Evolutionary conservation across 2,329 filamentous ascomycete species (phyloP).

Genomic region (Aurifilum marmelostoma): DNA sequence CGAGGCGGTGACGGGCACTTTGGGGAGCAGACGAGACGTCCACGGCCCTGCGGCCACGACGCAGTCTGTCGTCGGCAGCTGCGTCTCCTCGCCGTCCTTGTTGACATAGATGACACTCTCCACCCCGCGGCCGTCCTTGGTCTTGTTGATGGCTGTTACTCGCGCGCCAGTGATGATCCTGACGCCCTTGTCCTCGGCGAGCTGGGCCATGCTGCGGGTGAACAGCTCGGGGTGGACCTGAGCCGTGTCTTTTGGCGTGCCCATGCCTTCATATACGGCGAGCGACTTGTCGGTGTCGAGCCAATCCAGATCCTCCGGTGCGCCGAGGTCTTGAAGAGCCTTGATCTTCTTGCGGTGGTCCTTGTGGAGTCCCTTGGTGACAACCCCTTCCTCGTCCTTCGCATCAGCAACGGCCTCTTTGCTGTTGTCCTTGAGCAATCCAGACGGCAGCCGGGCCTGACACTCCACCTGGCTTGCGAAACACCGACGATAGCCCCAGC

Average conservation of each 20-base stretch:
- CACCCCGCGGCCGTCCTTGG: slow-evolving; percentile 31
- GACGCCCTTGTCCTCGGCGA: slow-evolving; percentile 66
- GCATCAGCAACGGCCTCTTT: not conserved
- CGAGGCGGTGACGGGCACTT: slow-evolving; percentile 45
- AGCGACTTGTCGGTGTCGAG: slow-evolving; percentile 57
- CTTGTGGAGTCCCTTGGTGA: slow-evolving; percentile 28
- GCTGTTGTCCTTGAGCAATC: not conserved
- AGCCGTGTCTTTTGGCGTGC: slow-evolving; percentile 64
- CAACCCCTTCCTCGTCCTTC: slow-evolving; percentile 18
- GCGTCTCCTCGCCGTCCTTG: slow-evolving; percentile 27
- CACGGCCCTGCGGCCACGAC: slow-evolving; percentile 50
- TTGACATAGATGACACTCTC: slow-evolving; percentile 29
- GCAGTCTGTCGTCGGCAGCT: slow-evolving; percentile 36
- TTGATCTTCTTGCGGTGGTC: slow-evolving; percentile 34
- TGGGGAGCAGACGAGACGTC: slow-evolving; percentile 48
- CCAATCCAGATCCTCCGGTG: slow-evolving; percentile 71
- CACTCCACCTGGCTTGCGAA: slow-evolving; percentile 32
- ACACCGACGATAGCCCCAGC: slow-evolving; percentile 70
- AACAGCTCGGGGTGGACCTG: slow-evolving; percentile 81
- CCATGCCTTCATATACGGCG: slow-evolving; percentile 41
- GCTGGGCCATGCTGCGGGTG: slow-evolving; percentile 70
- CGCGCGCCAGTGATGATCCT: slow-evolving; percentile 49
- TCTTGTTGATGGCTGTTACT: slow-evolving; percentile 35
- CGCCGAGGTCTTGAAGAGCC: slow-evolving; percentile 36
- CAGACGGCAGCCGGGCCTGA: slow-evolving; percentile 15